Evolutionary conservation across 2,329 filamentous ascomycete genomes (phyloP), one percentile per base, ranked within the genome.

Genomic region (Monilinia aucupariae): DNA sequence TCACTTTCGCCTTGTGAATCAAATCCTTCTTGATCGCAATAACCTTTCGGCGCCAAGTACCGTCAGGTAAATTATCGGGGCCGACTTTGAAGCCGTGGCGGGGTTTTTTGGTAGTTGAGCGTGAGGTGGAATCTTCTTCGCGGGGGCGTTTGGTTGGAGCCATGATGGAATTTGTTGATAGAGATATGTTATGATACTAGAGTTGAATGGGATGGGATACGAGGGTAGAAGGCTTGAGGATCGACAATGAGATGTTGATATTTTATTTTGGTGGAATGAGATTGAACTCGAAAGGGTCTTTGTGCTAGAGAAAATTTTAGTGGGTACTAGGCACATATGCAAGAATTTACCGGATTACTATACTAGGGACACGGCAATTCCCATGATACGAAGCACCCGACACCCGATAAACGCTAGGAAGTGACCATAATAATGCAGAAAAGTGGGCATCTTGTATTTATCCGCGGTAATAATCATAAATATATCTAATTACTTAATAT

Each of bases 1-100:
- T 94, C 66, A 96, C 82, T 76, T 97, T 96, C 65, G 92, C 92
- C 75, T 94, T 96, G 75, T 92, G 85, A 71, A 97, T 97, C 62
- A 96, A 79, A 68, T 90, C 85, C 68, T 88, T 83, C 77, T 97
- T 97, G 73, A 96, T 94, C 76, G 93, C 93, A 75, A 90, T 86
- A 64, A 90, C 90, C 80, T 96, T 96, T 71, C 93, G 87, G 71
- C 85, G 85, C 82, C 94, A 91, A 27, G 88, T 88, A 62, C 93
- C 92, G 75, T 97, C 92, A 48, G 93, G 93, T 32, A 97, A 81
- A 75, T 97, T 96, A 45, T 89, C 89, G 37, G 93, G 92, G 0
- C 92, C 93, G 63, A 97, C 89, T 48, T 84, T 84, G 78, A 97
- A 97, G 58, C 90, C 91, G 69, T 89, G 88, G 68, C 78, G 79